Conservation (phyloP, 1,139 yeast genomes). For the Protomyces macrosporus region DNA sequence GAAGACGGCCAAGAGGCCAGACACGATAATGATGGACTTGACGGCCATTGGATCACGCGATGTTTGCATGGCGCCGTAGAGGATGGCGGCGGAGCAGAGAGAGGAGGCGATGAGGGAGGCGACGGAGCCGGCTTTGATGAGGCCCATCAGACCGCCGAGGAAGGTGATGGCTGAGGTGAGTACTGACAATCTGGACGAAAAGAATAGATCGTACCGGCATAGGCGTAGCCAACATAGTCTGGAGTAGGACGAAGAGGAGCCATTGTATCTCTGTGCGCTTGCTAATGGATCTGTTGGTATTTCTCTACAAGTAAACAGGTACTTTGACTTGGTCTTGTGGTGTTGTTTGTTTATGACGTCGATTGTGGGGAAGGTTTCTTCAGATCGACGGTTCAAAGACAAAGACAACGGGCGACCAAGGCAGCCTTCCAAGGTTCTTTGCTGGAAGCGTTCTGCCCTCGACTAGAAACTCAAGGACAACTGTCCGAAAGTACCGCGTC, state of each 20-base stretch:
- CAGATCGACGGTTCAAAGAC: no score
- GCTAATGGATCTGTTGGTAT: no score
- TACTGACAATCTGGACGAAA: background rate
- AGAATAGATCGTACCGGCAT: background rate
- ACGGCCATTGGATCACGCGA: conserved; percentile 11
- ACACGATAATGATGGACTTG: conserved; percentile 1
- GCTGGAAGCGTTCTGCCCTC: no score
- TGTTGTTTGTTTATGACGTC: no score
- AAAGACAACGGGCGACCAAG: no score
- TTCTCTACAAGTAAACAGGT: no score
- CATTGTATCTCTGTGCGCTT: background rate
- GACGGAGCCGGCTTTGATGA: conserved; percentile 20
- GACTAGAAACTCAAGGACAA: no score
- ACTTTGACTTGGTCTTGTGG: no score
- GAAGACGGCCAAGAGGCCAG: background rate
- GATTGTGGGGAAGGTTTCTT: no score
- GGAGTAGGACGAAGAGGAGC: background rate
- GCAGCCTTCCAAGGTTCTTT: no score
- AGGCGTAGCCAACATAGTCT: background rate
- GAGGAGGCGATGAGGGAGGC: conserved; percentile 24
- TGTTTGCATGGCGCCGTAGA: conserved; percentile 11
- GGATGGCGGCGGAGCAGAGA: conserved; percentile 14
- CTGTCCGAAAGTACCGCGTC: no score
- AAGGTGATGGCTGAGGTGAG: conserved; percentile 3
- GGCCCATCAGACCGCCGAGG: conserved; percentile 21